These are phyloP conservation scores for Ananas comosus DNA, from an alignment of 176 grass and related monocot genomes.

Conservation along the genomic window DNA sequence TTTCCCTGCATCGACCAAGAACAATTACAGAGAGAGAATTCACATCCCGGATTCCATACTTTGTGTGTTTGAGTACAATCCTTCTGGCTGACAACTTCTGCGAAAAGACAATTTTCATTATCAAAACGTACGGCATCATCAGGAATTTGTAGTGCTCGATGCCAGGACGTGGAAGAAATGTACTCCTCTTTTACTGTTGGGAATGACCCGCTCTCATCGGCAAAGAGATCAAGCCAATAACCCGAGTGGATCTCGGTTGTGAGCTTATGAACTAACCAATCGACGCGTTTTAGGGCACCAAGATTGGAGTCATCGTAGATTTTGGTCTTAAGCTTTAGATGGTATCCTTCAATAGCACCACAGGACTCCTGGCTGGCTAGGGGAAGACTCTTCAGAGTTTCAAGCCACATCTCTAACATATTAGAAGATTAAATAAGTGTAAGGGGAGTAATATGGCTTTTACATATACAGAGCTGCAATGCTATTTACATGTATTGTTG, in stretches of 20 bases:
- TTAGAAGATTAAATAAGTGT: background rate
- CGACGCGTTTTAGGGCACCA: slow-evolving; percentile 63
- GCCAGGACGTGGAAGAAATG: slow-evolving; percentile 79
- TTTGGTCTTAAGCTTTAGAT: slow-evolving; percentile 87
- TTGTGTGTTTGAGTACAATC: slow-evolving; percentile 34
- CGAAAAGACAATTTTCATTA: slow-evolving; percentile 34
- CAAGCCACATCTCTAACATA: slow-evolving; percentile 83
- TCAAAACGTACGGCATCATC: slow-evolving; percentile 49
- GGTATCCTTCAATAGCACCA: slow-evolving; percentile 75
- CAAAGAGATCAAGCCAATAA: slow-evolving; percentile 78
- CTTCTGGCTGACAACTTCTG: slow-evolving; percentile 61
- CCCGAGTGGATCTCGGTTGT: slow-evolving; percentile 84
- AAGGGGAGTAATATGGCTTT: no score
- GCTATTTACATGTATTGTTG: no score
- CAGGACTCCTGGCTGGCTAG: slow-evolving; percentile 71
- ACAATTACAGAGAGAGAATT: slow-evolving; percentile 74
- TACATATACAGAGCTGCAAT: no score
- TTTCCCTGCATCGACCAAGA: slow-evolving; percentile 82
- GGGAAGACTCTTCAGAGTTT: slow-evolving; percentile 58
- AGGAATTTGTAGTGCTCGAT: slow-evolving; percentile 58
- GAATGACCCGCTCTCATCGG: slow-evolving; percentile 81
- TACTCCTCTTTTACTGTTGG: slow-evolving; percentile 71
- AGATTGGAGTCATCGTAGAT: slow-evolving; percentile 73
- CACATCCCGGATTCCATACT: slow-evolving; percentile 69
- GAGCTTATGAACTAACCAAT: slow-evolving; percentile 90